A percentile compares a stretch with the other conserved stretches of the same genome.
Conservation (phyloP, 495 filamentous ascomycete genomes). For the Mytilinidion resinicola region DNA sequence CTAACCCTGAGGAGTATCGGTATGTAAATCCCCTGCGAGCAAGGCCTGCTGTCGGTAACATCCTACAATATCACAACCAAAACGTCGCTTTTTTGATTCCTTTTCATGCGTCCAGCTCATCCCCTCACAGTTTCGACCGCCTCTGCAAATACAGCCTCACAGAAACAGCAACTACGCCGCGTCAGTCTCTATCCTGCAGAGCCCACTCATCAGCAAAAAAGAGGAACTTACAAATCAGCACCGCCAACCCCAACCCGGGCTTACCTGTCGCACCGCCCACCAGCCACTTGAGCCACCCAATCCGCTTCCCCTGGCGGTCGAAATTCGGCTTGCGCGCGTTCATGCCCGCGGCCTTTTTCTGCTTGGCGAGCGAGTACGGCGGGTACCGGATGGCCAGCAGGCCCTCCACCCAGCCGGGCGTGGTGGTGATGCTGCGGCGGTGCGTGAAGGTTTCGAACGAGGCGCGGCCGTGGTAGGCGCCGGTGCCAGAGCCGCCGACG, state of each 20-base stretch:
- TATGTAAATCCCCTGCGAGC: no score
- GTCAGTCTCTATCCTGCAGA: background rate
- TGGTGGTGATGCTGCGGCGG: conserved; percentile 65
- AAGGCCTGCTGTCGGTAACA: no score
- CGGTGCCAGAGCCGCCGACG: conserved; percentile 77
- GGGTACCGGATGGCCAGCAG: conserved; percentile 74
- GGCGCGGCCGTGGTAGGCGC: conserved; percentile 74
- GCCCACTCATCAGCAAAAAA: background rate
- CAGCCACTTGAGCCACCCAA: conserved; percentile 24
- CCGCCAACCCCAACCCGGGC: conserved; percentile 16
- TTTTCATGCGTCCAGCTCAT: background rate
- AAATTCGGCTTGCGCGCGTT: conserved; percentile 65
- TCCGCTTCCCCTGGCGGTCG: conserved; percentile 62
- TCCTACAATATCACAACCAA: no score
- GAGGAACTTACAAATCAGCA: conserved; percentile 22
- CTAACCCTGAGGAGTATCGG: no score
- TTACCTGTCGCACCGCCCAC: conserved; percentile 13
- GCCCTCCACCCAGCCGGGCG: conserved; percentile 73
- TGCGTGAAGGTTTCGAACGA: conserved; percentile 82
- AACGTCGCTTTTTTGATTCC: no score
- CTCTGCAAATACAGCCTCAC: conserved; percentile 24
- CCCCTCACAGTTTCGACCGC: conserved; percentile 13
- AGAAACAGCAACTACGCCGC: conserved; percentile 11
- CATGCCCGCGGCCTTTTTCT: conserved; percentile 52
- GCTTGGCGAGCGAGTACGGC: conserved; percentile 59